Evolutionary conservation across 768 basidiomycete genomes (phyloP).

Genomic region (Leccinum ochraceum): DNA sequence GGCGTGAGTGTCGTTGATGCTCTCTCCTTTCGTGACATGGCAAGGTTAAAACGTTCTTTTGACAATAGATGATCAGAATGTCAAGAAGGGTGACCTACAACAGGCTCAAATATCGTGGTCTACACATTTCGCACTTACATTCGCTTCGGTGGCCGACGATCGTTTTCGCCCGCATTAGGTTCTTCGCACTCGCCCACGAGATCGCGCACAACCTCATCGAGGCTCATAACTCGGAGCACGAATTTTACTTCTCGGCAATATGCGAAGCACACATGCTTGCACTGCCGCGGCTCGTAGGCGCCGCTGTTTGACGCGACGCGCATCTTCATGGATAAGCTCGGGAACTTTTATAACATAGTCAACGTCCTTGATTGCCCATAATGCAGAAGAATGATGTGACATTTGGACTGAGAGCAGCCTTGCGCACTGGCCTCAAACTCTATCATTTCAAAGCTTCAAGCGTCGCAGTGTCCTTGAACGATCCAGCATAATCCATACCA

Average conservation of each 20-base stretch:
- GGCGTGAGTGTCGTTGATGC: slow-evolving; percentile 85
- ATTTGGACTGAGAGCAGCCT: not conserved
- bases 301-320: not conserved
- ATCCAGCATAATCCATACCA: not conserved
- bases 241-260: slow-evolving; percentile 92
- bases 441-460: not conserved
- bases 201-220: slow-evolving; percentile 90
- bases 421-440: not conserved
- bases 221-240: slow-evolving; percentile 88
- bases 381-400: too few species aligned
- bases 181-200: slow-evolving; percentile 90
- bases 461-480: too few species aligned
- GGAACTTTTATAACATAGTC: not conserved
- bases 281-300: slow-evolving; percentile 39
- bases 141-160: not conserved
- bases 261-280: slow-evolving; percentile 64
- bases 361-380: not conserved
- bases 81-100: too few species aligned
- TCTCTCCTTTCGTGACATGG: not conserved
- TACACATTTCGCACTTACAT: too few species aligned
- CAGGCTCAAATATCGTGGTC: too few species aligned
- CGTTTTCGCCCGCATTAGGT: slow-evolving; percentile 44
- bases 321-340: not conserved
- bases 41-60: too few species aligned
- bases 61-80: too few species aligned